Conservation (phyloP, 352 stramenopile species). For the Phytopythium cucurbitacearum region DNA sequence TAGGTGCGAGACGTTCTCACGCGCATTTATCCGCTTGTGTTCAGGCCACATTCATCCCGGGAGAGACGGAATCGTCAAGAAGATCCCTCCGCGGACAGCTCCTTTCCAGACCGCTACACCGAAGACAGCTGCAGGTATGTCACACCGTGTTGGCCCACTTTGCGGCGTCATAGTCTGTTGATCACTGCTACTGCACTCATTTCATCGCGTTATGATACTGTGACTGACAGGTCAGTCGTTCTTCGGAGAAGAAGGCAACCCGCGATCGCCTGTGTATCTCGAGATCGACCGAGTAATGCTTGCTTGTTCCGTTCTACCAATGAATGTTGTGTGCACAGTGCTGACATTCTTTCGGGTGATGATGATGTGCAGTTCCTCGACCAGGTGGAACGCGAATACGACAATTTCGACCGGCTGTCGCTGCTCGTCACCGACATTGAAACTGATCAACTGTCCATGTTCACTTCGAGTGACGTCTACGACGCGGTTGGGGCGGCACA, state of each 20-base stretch:
- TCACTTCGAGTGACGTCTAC: slow-evolving; percentile 72
- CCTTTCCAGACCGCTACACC: slow-evolving; percentile 21
- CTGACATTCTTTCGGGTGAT: neutral
- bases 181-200: neutral
- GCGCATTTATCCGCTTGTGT: neutral
- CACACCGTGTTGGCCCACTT: no score
- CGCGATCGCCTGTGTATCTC: slow-evolving; percentile 55
- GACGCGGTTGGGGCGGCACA: slow-evolving; percentile 65
- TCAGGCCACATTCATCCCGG: slow-evolving; percentile 69
- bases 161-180: neutral
- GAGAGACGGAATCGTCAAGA: slow-evolving; percentile 12
- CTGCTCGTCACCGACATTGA: slow-evolving; percentile 40
- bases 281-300: slow-evolving; percentile 43
- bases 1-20: neutral
- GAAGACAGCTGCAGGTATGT: slow-evolving; percentile 18
- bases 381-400: slow-evolving; percentile 52
- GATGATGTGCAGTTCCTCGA: slow-evolving; percentile 23
- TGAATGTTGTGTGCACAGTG: neutral
- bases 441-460: slow-evolving; percentile 20
- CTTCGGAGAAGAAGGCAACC: slow-evolving; percentile 42
- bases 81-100: slow-evolving; percentile 10
- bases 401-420: slow-evolving; percentile 39
- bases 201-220: neutral
- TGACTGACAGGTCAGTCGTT: slow-evolving; percentile 27
- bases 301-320: slow-evolving; percentile 1